These are phyloP conservation scores for Solanum pimpinellifolium DNA, from an alignment of 257 asterid species.

Conservation along the genomic window DNA sequence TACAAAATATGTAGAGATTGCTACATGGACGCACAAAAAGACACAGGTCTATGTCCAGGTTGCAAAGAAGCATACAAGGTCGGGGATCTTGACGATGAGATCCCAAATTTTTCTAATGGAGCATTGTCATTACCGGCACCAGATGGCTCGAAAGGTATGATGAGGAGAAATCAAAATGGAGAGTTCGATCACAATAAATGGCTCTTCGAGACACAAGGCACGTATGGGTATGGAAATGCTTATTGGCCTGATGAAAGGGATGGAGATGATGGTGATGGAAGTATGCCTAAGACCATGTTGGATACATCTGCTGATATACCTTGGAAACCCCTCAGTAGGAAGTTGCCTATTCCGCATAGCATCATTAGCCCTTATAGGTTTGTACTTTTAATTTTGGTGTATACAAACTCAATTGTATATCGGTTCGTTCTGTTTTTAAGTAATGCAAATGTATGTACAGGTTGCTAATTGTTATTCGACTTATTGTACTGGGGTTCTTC, in stretches of 20 bases:
- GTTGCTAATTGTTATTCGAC: conserved; percentile 21
- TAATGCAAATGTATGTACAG: conserved; percentile 1
- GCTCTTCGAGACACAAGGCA: conserved; percentile 78
- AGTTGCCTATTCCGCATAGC: conserved; percentile 37
- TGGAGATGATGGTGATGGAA: conserved; percentile 42
- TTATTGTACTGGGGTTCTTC: conserved; percentile 15
- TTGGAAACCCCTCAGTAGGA: conserved; percentile 78
- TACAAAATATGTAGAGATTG: conserved; percentile 85
- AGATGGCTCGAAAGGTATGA: conserved; percentile 47
- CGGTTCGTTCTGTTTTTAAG: neutral
- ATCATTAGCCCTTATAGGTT: conserved; percentile 77
- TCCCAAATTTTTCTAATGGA: conserved; percentile 35
- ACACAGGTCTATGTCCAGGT: conserved; percentile 64
- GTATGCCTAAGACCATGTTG: conserved; percentile 18
- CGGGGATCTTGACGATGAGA: conserved; percentile 54
- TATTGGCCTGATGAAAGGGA: conserved; percentile 71
- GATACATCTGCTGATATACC: conserved; percentile 63
- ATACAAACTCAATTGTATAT: neutral
- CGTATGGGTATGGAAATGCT: conserved; percentile 78
- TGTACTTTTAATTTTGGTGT: neutral
- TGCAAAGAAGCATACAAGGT: conserved; percentile 68
- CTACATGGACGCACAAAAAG: conserved; percentile 80
- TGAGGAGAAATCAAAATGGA: conserved; percentile 67
- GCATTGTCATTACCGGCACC: conserved; percentile 59
- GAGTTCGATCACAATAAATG: conserved; percentile 83